Conservation (phyloP, 2,329 filamentous ascomycete species). For the Drechslerella dactyloides region DNA sequence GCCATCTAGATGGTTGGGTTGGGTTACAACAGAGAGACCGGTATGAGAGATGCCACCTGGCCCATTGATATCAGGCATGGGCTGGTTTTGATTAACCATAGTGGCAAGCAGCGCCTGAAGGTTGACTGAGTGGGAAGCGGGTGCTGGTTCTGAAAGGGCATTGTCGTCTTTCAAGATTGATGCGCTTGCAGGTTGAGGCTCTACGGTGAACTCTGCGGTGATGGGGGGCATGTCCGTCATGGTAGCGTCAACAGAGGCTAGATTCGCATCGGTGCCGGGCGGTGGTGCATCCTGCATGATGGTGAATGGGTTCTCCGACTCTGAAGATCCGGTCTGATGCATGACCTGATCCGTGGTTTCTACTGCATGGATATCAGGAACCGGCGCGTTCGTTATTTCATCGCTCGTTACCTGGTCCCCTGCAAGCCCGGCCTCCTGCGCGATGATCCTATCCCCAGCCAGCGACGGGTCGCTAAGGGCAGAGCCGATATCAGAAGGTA, state of each 20-base stretch:
- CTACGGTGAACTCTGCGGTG: conserved; percentile 30
- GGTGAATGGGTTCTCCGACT: conserved; percentile 9
- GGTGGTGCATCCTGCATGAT: conserved; percentile 15
- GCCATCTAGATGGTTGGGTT: conserved; percentile 19
- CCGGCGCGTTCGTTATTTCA: conserved; percentile 15
- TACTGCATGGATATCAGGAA: conserved; percentile 13
- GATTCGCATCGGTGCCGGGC: conserved; percentile 4
- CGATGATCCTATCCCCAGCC: conserved; percentile 4
- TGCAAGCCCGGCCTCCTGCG: conserved; percentile 11
- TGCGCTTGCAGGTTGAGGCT: conserved; percentile 11
- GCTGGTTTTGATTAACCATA: conserved; percentile 26
- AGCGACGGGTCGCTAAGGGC: conserved; percentile 45
- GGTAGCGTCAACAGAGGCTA: conserved; percentile 24
- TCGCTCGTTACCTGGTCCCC: conserved; percentile 3
- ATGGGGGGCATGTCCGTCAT: conserved; percentile 32
- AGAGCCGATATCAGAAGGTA: conserved; percentile 44
- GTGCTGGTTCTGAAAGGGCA: conserved; percentile 23
- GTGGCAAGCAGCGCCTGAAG: conserved; percentile 43
- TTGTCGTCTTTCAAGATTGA: conserved; percentile 27
- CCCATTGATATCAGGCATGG: conserved; percentile 28
- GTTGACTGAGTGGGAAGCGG: conserved; percentile 31
- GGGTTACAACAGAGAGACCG: conserved; percentile 17
- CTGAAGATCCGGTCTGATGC: conserved; percentile 12
- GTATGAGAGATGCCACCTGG: conserved; percentile 2
- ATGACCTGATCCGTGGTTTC: conserved; percentile 9